Base-by-base conservation (phyloP, 169 alveolate species). In the Theileria equi region DNA sequence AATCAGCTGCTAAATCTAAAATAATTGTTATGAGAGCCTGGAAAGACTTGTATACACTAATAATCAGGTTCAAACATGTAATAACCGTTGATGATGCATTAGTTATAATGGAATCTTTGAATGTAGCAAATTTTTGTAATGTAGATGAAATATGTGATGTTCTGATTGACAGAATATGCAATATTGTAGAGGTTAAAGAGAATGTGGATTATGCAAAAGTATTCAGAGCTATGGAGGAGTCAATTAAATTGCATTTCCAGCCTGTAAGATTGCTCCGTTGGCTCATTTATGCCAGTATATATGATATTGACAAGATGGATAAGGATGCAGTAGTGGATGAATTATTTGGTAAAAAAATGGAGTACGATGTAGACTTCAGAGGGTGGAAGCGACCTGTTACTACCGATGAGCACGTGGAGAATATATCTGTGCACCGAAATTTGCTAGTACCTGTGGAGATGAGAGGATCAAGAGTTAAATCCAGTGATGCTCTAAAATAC, bases 351-450 rank as follows among this genome's bases (percentile, higher is more conserved):
- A 62, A 29, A 6, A 35, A 25, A 10, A 28, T 10, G 21, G 53
- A 44, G 17, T 71, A 71, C 40, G 82, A 71, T 29, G 60, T 71
- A 17, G 82, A 71, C 48, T 71, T 71, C 76, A 41, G 74, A 41
- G 82, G 82, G 11, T 71, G 74, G 76, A 71, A 71, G 57, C 26
- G 73, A 23, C 82, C 82, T 25, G 44, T 47, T 11, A 40, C 61
- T 0, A 35, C 40, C n/a, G 50, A 47, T n/a, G 23, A 17, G 31
- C 32, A 23, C 31, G 44, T 29, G 13, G 68, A 71, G 44, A 7
- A 43, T n/a, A 23, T 68, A 5, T 28, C 34, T 19, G 64, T 57
- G 11, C 34, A 29, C 25, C 35, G 23, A 28, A 61, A 58, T 41
- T 23, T 60, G 43, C 36, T 17, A 13, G 26, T 28, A n/a, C 73